These are phyloP conservation scores for Pythium rishiriense DNA, from an alignment of 352 stramenopile species.

Conservation along the genomic window DNA sequence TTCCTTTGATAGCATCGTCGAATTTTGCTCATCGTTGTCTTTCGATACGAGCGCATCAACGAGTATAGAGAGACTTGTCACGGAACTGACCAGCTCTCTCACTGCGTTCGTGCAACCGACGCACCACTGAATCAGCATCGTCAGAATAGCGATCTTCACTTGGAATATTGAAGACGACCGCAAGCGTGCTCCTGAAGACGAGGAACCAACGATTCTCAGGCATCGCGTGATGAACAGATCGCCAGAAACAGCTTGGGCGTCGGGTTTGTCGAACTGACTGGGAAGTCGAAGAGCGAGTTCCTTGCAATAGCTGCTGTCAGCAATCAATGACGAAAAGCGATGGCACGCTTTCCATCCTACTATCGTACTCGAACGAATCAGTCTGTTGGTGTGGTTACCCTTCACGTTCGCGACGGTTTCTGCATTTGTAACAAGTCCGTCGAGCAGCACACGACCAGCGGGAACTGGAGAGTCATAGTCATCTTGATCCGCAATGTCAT, in stretches of 20 bases:
- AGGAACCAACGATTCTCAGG: conserved; percentile 36
- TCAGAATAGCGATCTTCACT: conserved; percentile 47
- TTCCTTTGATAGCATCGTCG: conserved; percentile 3
- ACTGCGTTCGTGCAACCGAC: conserved; percentile 58
- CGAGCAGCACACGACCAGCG: conserved; percentile 51
- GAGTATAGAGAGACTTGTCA: conserved; percentile 58
- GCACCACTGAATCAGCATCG: conserved; percentile 63
- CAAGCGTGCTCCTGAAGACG: conserved; percentile 9
- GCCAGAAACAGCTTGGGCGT: conserved; percentile 52
- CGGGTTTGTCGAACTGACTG: conserved; percentile 38
- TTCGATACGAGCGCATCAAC: conserved; percentile 27
- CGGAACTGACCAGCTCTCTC: conserved; percentile 52
- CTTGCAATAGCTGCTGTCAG: conserved; percentile 61
- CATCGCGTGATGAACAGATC: conserved; percentile 68
- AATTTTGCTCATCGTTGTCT: neutral
- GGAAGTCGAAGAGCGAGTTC: conserved; percentile 68
- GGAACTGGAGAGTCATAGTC: conserved; percentile 17
- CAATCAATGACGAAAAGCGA: conserved; percentile 51
- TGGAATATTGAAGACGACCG: conserved; percentile 43
- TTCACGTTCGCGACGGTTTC: conserved; percentile 34
- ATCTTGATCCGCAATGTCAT: conserved; percentile 15
- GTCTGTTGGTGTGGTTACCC: conserved; percentile 16
- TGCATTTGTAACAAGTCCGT: conserved; percentile 50
- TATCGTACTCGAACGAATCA: conserved; percentile 20
- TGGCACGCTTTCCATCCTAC: conserved; percentile 69